Base-by-base conservation (phyloP, 2,329 filamentous ascomycete genomes). In the Xylariaceae sp. region DNA sequence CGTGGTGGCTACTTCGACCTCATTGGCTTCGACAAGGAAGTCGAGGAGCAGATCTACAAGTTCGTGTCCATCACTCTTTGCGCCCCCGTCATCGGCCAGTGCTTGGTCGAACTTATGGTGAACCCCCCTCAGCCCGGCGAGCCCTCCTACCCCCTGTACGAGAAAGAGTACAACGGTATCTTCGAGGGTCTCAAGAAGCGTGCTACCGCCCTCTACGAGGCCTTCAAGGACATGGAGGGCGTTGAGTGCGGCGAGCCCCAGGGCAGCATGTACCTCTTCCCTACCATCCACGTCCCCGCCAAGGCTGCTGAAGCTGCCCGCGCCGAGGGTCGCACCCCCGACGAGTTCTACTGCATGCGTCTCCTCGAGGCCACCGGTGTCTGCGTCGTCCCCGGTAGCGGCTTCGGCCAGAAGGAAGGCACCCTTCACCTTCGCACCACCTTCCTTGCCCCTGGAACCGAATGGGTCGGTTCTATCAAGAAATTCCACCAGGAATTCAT, bases 231-330 rank as follows among this genome's bases (percentile, higher is more conserved):
- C 72, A 97, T 99, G 94, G 93, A 97, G 76, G 94, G 94, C 60
- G 93, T 99, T 60, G 85, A 92, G 73, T 96, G 92, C 77, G 88
- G 89, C 69, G 82, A 86, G 67, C 94, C 94, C 58, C 89, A 96
- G 82, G 94, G 94, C 62, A 88, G 89, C 73, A 99, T 99, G 94
- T 99, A 99, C 79, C 88, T 99, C 70, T 99, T 97, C 85, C 94
- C 94, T 23, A 94, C 90, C 68, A 96, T 99, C 77, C 85, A 80
- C 39, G 80, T 99, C 23, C 85, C 94, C 1, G 68, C 77, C 23
- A 90, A 90, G 77, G 94, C 92, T 47, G 76, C 87, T 63, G 87
- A 88, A 65, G 90, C 89, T 13, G 94, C 94, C 42, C 75, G 80
- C 70, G 77, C 87, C 62, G 89, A 92, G 73, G 86, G 85, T 68